Conservation (phyloP, 2,329 filamentous ascomycete species). For the Colletotrichum filicis region DNA sequence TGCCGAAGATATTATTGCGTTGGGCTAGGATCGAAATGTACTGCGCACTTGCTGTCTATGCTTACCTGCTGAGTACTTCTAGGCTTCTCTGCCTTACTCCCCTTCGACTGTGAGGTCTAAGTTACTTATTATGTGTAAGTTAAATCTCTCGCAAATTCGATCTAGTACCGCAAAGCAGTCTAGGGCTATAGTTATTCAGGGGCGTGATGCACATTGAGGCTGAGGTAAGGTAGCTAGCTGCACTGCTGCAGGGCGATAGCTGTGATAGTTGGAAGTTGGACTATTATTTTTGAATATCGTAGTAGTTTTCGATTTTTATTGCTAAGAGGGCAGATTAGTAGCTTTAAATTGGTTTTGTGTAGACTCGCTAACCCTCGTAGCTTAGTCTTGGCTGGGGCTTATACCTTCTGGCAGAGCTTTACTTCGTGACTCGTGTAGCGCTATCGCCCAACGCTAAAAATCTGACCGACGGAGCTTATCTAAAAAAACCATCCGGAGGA, state of each 20-base stretch:
- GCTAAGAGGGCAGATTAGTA: constrained; percentile 14
- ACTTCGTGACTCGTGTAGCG: constrained; percentile 17
- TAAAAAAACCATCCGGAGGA: not conserved
- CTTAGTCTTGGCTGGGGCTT: constrained; percentile 21
- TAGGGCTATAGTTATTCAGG: too few relatives aligned
- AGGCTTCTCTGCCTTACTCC: not conserved
- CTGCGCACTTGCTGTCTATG: not conserved
- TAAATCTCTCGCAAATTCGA: not conserved
- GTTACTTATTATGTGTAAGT: too few relatives aligned
- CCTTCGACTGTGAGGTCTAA: too few relatives aligned
- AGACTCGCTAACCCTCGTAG: constrained; percentile 20
- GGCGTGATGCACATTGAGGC: too few relatives aligned
- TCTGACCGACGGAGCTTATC: not conserved
- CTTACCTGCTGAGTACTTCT: too few relatives aligned
- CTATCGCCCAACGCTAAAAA: not conserved
- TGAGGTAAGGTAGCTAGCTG: not conserved
- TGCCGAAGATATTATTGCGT: not conserved
- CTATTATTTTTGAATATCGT: not conserved
- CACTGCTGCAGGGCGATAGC: too few relatives aligned
- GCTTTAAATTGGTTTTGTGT: constrained; percentile 12
- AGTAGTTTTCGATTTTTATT: not conserved
- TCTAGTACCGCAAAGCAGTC: not conserved
- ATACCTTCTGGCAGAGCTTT: not conserved
- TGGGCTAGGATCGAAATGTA: not conserved
- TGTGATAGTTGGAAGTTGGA: not conserved